A percentile compares a stretch with the other conserved stretches of the same genome.
These are phyloP conservation scores for Salix exigua DNA, from an alignment of 345 rosid genomes.

Conservation along the genomic window DNA sequence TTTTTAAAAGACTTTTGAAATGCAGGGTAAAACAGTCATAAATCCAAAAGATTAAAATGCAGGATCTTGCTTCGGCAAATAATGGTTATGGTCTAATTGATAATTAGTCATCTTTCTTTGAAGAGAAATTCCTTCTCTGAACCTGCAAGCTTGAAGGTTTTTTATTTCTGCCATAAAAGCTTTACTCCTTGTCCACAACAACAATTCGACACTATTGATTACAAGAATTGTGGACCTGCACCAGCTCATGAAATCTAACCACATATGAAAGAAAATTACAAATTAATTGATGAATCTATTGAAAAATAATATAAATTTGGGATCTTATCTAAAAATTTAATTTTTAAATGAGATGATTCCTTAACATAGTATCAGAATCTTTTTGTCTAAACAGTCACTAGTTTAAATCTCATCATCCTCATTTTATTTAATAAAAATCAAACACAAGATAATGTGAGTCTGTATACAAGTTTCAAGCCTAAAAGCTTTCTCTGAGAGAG, in stretches of 20 bases:
- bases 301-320: too few relatives aligned
- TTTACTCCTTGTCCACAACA: not conserved
- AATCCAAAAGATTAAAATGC: not conserved
- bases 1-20: too few relatives aligned
- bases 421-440: too few relatives aligned
- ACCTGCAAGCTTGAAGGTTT: not conserved
- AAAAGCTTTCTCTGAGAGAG: too few relatives aligned
- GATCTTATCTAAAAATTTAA: too few relatives aligned
- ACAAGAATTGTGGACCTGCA: not conserved
- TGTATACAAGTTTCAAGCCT: too few relatives aligned
- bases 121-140: not conserved
- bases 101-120: too few relatives aligned
- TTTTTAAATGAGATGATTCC: too few relatives aligned
- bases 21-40: not conserved
- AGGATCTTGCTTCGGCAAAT: not conserved
- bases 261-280: not conserved
- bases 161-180: not conserved
- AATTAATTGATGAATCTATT: not conserved
- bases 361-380: too few relatives aligned
- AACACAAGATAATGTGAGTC: too few relatives aligned
- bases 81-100: not conserved
- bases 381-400: too few relatives aligned
- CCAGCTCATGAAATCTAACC: not conserved
- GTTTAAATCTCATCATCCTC: too few relatives aligned
- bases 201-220: constrained; percentile 3